Evolutionary conservation across 805 yeast genomes (phyloP).

Genomic region (Zygoascus flipseniorum): DNA sequence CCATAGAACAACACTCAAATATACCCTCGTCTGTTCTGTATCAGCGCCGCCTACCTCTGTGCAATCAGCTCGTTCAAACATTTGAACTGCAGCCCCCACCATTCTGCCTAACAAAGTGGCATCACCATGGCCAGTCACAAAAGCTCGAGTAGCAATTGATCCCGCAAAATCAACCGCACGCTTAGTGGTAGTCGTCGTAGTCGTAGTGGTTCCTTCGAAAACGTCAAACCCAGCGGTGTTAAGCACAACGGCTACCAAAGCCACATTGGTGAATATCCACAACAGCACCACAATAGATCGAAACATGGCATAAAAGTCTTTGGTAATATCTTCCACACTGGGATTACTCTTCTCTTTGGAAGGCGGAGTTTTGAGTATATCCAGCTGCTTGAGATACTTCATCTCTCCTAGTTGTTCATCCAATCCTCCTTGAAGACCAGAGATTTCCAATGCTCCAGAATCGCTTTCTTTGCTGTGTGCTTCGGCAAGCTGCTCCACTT

Average conservation of each 20-base stretch:
- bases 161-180: conserved; percentile 4
- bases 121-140: neutral
- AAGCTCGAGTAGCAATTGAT: neutral
- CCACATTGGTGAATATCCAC: conserved; percentile 85
- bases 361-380: conserved; percentile 37
- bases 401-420: conserved; percentile 68
- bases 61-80: conserved; percentile 6
- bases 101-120: conserved; percentile 36
- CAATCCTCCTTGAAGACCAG: conserved; percentile 46
- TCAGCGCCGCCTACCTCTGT: conserved; percentile 13
- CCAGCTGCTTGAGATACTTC: conserved; percentile 57
- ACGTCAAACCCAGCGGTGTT: conserved; percentile 69
- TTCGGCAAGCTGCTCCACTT: conserved; percentile 64
- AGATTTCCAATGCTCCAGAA: conserved; percentile 41
- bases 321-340: conserved; percentile 45
- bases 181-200: conserved; percentile 22
- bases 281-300: conserved; percentile 81
- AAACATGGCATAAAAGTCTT: conserved; percentile 81
- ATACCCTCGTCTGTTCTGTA: conserved; percentile 32
- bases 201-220: conserved; percentile 26
- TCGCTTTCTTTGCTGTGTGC: conserved; percentile 66
- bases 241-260: conserved; percentile 72
- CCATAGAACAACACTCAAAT: conserved; percentile 84
- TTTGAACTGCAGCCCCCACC: neutral
- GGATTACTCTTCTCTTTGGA: conserved; percentile 28